phyloP scores from a whole-genome alignment of 257 asterid genomes.

The Nicotiana paniculata region DNA sequence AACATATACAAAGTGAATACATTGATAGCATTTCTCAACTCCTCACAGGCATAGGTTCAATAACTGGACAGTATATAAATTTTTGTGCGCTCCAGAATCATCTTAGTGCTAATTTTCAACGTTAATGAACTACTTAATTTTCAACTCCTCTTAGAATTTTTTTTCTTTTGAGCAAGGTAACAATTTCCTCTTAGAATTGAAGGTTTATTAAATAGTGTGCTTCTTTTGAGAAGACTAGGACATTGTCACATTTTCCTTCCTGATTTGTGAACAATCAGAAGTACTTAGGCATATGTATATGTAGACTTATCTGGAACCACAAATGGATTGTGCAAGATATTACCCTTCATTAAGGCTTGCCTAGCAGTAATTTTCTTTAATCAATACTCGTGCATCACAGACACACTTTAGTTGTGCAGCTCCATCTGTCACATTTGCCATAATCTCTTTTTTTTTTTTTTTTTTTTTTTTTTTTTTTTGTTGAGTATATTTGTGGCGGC shows the following conservation, averaged over 20 bases:
- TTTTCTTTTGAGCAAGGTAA: too few relatives aligned
- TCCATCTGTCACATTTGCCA: neutral
- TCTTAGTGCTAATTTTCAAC: neutral
- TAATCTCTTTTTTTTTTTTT: neutral
- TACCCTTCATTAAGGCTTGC: neutral
- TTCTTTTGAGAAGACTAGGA: neutral
- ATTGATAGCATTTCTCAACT: neutral
- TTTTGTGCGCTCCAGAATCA: neutral
- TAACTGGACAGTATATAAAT: neutral
- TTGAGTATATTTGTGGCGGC: neutral
- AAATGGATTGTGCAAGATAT: neutral
- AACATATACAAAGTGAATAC: constrained; percentile 1
- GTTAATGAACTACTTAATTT: neutral
- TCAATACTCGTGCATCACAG: neutral
- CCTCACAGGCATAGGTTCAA: neutral
- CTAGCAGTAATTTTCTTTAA: neutral
- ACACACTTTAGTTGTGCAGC: neutral
- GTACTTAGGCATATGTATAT: neutral
- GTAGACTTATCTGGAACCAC: neutral
- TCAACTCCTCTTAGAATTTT: neutral
- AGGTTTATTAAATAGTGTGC: neutral
- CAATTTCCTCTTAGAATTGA: neutral
- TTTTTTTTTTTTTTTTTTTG: neutral
- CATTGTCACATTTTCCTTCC: neutral
- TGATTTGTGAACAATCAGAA: neutral